Evolutionary conservation across 192 early-diverging fungal species (phyloP), one percentile per base, ranked within the genome.

Genomic region (Bifiguratus adelaidae): DNA sequence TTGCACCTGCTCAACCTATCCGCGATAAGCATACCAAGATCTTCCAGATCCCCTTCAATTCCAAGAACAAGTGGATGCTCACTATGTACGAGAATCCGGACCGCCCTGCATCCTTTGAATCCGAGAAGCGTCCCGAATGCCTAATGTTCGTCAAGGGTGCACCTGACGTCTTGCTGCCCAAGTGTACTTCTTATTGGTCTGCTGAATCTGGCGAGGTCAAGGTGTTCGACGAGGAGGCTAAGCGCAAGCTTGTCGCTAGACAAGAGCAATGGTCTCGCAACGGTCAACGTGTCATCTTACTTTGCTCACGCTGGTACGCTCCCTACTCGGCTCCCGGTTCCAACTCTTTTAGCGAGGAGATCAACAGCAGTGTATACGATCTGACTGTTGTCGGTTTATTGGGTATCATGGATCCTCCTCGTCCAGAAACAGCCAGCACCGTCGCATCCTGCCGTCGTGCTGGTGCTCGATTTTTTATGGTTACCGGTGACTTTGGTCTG

Each of bases 381-480:
- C 70, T 92, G 37, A 76, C 74, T 26, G 56, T 85, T 24, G 58
- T 89, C 12, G 90, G 85, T 1, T 60, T 93, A 16, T 70, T 85
- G 20, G 82, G 77, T 3, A 86, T 95, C 34, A 65, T 77, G 43
- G 91, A 92, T 52, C 92, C 89, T 36, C 88, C 87, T n/a, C 76
- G 88, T 27, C 64, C 67, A 13, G 89, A 89, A 50, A 80, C 82
- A 27, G 65, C 61, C 8, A 56, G 67, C 15, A 68, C 82, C 4
- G 74, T 95, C 25, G 64, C 47, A 25, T 68, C 53, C 0, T 74
- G 75, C 37, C 73, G 75, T 27, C 40, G 56, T 23, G 88, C 88
- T 1, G 80, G 81, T 16, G 58, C 88, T 32, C 72, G 83, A 25
- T 69, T 94, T 37, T 80, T 82, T 48, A 90, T 94, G 91, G 79